These are phyloP conservation scores for Ceratocystis variospora DNA, from an alignment of 2,329 filamentous ascomycete species.

Conservation along the genomic window DNA sequence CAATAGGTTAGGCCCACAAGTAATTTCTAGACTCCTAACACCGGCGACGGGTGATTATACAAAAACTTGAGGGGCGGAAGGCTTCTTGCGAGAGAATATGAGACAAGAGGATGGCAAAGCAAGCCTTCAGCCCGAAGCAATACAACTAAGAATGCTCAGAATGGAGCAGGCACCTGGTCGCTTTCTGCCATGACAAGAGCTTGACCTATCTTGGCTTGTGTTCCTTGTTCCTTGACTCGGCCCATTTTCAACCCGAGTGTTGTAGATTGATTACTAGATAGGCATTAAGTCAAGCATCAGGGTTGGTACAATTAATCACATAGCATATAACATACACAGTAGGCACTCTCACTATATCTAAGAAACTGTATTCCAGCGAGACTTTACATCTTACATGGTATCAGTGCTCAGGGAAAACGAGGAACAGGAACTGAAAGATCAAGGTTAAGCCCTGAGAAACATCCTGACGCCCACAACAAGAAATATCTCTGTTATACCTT, in stretches of 20 bases:
- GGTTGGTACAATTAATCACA: not conserved
- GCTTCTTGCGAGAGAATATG: not conserved
- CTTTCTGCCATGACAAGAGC: conserved; percentile 1
- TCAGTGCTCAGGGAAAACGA: not conserved
- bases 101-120: not conserved
- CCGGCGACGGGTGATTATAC: not conserved
- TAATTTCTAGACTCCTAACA: not conserved
- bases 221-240: conserved; percentile 1
- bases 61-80: not conserved
- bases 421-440: not conserved
- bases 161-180: not conserved
- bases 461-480: not conserved
- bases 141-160: not conserved
- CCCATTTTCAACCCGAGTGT: conserved; percentile 4
- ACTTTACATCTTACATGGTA: too few relatives aligned
- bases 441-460: not conserved
- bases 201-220: not conserved
- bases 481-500: not conserved
- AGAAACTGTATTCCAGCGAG: too few relatives aligned
- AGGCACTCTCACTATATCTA: too few relatives aligned
- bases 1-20: not conserved
- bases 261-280: conserved; percentile 6
- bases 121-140: not conserved
- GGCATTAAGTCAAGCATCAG: not conserved
- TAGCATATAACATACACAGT: too few relatives aligned